Percentiles rank a stretch among this genome's conserved stretches.
phyloP scores from a whole-genome alignment of 2,329 filamentous ascomycete species.

The Fusarium illudens region DNA sequence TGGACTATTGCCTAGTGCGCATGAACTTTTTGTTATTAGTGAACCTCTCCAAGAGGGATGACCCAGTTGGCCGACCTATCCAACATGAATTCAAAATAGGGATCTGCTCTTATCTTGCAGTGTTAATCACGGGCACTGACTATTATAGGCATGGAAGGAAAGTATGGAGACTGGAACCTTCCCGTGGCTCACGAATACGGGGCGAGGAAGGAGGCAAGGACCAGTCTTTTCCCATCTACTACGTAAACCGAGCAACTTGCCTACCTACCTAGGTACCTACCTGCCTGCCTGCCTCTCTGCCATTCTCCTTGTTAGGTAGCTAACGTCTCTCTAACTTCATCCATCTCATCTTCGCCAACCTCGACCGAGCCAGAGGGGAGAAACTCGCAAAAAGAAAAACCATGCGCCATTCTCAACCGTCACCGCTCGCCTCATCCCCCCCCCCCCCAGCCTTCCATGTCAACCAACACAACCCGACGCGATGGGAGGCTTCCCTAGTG shows the following conservation, averaged over 20 bases:
- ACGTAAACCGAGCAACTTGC: background rate
- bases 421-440: background rate
- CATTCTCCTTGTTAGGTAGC: too few species aligned
- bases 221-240: background rate
- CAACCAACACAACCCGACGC: slow-evolving; percentile 31
- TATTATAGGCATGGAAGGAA: background rate
- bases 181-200: background rate
- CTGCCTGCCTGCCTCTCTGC: too few species aligned
- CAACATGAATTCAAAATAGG: background rate
- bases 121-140: background rate
- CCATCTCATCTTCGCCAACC: background rate
- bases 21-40: background rate
- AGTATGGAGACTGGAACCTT: background rate
- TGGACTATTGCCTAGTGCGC: slow-evolving; percentile 17
- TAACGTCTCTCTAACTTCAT: too few species aligned
- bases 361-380: background rate
- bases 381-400: slow-evolving; percentile 6
- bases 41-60: background rate
- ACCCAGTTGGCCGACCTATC: background rate
- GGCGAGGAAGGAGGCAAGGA: background rate
- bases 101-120: slow-evolving; percentile 4
- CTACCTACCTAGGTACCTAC: too few species aligned
- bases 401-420: background rate
- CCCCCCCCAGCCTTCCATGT: background rate
- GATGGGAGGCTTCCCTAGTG: slow-evolving; percentile 40